These are phyloP conservation scores for Galeopsis tetrahit DNA, from an alignment of 257 asterid genomes.

Conservation along the genomic window DNA sequence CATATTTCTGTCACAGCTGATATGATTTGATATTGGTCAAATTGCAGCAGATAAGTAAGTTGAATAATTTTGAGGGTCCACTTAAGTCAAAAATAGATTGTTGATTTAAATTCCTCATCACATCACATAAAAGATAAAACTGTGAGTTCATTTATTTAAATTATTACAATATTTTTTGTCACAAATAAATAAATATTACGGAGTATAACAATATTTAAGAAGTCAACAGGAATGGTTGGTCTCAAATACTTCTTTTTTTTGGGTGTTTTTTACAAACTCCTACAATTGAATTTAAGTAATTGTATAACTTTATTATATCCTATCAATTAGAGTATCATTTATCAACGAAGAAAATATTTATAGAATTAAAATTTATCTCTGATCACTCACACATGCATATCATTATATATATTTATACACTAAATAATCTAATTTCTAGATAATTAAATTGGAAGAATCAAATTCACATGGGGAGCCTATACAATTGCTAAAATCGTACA, in stretches of 20 bases:
- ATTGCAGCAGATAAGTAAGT: conserved; percentile 12
- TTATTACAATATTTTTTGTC: neutral
- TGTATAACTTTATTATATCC: too few species aligned
- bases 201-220: neutral
- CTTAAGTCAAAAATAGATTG: conserved; percentile 32
- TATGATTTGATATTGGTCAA: conserved; percentile 37
- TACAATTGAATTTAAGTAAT: too few species aligned
- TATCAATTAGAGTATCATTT: too few species aligned
- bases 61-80: conserved; percentile 40
- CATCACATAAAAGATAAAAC: neutral
- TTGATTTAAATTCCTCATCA: neutral
- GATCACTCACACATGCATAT: too few species aligned
- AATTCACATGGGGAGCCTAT: conserved; percentile 32
- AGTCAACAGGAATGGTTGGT: neutral
- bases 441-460: conserved; percentile 1
- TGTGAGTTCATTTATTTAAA: neutral
- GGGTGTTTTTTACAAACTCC: too few species aligned
- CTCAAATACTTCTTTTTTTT: neutral
- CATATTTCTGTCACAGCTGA: conserved; percentile 31
- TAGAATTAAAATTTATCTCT: too few species aligned
- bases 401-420: neutral
- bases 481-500: conserved; percentile 33
- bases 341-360: too few species aligned
- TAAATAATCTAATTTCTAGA: neutral
- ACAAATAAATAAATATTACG: too few species aligned